Evolutionary conservation across 75 land plant species (phyloP), one percentile per base, ranked within the genome.

Genomic region (Sequoiadendron giganteum): DNA sequence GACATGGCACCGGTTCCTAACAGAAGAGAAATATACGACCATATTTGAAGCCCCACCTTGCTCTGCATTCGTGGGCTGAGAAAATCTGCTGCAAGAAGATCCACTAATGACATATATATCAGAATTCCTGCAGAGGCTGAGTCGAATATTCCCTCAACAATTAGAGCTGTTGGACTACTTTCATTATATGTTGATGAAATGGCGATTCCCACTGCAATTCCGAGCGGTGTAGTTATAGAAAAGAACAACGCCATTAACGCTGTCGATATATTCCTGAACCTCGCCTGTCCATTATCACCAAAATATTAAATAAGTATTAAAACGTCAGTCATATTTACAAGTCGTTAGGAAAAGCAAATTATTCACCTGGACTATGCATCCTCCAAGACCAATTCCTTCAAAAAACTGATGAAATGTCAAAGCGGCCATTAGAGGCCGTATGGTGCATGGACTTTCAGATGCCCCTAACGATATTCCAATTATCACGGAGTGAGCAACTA

Each of bases 401-500:
- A 96, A 95, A 86, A 96, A 94, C 49, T 96, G 97, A 68, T 96
- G 97, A 87, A 96, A 96, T 39, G 89, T 87, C 85, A 96, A 68
- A 34, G 97, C 97, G 76, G 88, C 93, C 1, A 96, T 19, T 21
- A 96, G 90, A 61, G 97, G 96, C 58, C 90, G 89, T 9, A 96
- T 96, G 0, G 93, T 95, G 4, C 87, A 89, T 15, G 92, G 93
- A 42, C 92, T 28, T 28, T 89, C 28, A 18, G 96, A 94, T 34
- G 89, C 94, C 32, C 97, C 97, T 78, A 96, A 77, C 5, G 96
- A 90, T 2, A 95, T 38, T 2, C 97, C 97, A 65, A 96, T 96
- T 5, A 96, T 93, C 45, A 96, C 92, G 4, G 43, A 42, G 43
- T 42, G 43, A 42, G 43, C 43, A 42, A 42, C 43, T 42, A 42